A percentile compares a stretch with the other conserved stretches of the same genome.
Conservation (phyloP, 1,284 basidiomycete genomes). For the Ustilago esculenta region DNA sequence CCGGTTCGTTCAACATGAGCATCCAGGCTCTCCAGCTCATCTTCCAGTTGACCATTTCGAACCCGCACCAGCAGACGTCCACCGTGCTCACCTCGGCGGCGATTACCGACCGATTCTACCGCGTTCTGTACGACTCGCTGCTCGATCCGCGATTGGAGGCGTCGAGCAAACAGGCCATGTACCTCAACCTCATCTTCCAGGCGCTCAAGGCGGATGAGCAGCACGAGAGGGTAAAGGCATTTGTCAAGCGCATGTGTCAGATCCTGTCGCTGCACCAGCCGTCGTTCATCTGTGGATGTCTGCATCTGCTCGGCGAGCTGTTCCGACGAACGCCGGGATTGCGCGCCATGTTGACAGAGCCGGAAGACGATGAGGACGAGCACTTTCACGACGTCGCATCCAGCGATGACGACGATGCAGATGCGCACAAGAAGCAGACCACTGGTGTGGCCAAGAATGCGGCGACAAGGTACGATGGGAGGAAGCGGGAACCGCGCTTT, state of each 20-base stretch:
- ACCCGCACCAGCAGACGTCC: constrained; percentile 29
- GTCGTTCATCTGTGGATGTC: constrained; percentile 88
- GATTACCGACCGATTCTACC: constrained; percentile 79
- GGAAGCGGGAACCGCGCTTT: constrained; percentile 88
- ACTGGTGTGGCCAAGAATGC: constrained; percentile 5
- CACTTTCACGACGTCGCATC: constrained; percentile 70
- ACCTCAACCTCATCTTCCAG: constrained; percentile 94
- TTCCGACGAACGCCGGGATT: constrained; percentile 80
- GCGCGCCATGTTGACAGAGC: constrained; percentile 74
- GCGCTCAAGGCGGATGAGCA: constrained; percentile 83
- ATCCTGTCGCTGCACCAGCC: constrained; percentile 79
- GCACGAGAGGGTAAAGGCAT: constrained; percentile 77
- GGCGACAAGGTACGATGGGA: constrained; percentile 53
- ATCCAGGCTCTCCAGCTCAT: constrained; percentile 93
- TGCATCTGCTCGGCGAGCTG: constrained; percentile 74
- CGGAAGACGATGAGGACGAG: constrained; percentile 70
- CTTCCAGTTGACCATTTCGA: constrained; percentile 75
- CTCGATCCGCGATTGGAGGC: constrained; percentile 82
- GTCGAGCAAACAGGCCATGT: constrained; percentile 96
- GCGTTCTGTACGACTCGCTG: constrained; percentile 87
- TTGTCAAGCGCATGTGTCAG: constrained; percentile 88
- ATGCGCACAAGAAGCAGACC: constrained; percentile 21
- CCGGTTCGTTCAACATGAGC: constrained; percentile 89
- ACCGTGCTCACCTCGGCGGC: constrained; percentile 54
- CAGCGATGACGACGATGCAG: constrained; percentile 50